Base-by-base conservation (phyloP, 768 basidiomycete species). In the Sarcodon aspratus region DNA sequence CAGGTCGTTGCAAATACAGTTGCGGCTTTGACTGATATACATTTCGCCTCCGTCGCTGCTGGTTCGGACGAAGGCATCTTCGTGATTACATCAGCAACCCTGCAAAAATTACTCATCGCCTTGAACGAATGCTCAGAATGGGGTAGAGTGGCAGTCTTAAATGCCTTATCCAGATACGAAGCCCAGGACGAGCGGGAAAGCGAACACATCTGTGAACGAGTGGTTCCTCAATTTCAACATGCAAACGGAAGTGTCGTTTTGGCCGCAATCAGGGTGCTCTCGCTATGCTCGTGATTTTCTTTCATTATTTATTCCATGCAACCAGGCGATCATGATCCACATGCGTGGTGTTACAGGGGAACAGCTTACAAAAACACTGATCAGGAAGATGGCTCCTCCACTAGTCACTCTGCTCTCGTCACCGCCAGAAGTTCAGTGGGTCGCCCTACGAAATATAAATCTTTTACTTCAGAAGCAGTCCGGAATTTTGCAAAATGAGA, bases 101-200 rank as follows among this genome's bases (percentile, higher is more conserved):
- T 99, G 45, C 84, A 75, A 66, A 96, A 94, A 62, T 78, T 99
- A 12, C 71, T 99, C 48, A 87, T 98, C 48, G 96, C 95, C 2
- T 73, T 99, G 15, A 95, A 95, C 61, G 96, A 98, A 66, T 97
- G 95, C 62, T 95, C 94, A 0, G 96, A 99, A 68, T 99, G 96
- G 96, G 96, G 96, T 33, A 79, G 95, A 49, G 92, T 99, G 12
- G 92, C 94, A 1, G 81, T 99, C 35, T 67, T 98, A 47, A 86
- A 85, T 50, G 89, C 91, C 0, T 69, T 98, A 32, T 75, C 90
- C 6, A 78, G 88, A 40, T 98, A 97, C 64, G 72, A 72, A 34
- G 79, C 92, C 0, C 71, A 75, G 36, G 95, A 95, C 58, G 90
- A 88, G 52, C 88, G 90, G 65, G 96, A 99, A 69, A 88, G 88